Conservation (phyloP, 257 asterid genomes). For the Ajuga chamaepitys region DNA sequence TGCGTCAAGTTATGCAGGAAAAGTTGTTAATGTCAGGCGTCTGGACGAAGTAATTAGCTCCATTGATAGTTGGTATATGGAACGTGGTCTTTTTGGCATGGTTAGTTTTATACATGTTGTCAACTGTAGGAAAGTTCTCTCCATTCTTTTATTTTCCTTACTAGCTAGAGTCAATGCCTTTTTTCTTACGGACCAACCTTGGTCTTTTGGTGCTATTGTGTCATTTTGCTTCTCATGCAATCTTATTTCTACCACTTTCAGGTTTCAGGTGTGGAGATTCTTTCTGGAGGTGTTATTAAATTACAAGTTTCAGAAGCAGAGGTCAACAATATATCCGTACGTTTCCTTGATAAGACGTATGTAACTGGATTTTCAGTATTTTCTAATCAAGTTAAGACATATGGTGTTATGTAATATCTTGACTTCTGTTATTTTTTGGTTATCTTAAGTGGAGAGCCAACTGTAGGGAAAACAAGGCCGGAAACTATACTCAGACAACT, state of each 20-base stretch:
- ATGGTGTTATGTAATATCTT: constrained; percentile 10
- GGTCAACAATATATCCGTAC: constrained; percentile 77
- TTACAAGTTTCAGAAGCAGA: constrained; percentile 94
- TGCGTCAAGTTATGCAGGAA: constrained; percentile 79
- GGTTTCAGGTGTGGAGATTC: constrained; percentile 94
- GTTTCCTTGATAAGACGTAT: constrained; percentile 91
- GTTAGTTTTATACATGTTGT: constrained; percentile 31
- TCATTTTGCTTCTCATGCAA: constrained; percentile 5
- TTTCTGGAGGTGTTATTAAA: constrained; percentile 92
- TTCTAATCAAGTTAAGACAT: background rate
- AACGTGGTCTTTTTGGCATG: constrained; percentile 97
- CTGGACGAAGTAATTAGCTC: constrained; percentile 88
- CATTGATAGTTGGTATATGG: constrained; percentile 95
- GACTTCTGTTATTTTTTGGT: constrained; percentile 13
- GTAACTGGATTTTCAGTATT: constrained; percentile 23
- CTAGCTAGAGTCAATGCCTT: background rate
- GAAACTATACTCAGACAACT: constrained; percentile 97
- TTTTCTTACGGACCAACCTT: background rate
- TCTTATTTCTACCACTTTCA: constrained; percentile 17
- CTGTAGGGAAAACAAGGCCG: constrained; percentile 81
- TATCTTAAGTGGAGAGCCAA: constrained; percentile 80
- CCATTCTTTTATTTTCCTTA: background rate
- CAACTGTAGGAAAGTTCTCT: background rate
- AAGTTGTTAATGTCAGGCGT: constrained; percentile 82
- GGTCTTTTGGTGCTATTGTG: background rate